Base-by-base conservation (phyloP, 2,329 filamentous ascomycete genomes). In the Colletotrichum orchidophilum region DNA sequence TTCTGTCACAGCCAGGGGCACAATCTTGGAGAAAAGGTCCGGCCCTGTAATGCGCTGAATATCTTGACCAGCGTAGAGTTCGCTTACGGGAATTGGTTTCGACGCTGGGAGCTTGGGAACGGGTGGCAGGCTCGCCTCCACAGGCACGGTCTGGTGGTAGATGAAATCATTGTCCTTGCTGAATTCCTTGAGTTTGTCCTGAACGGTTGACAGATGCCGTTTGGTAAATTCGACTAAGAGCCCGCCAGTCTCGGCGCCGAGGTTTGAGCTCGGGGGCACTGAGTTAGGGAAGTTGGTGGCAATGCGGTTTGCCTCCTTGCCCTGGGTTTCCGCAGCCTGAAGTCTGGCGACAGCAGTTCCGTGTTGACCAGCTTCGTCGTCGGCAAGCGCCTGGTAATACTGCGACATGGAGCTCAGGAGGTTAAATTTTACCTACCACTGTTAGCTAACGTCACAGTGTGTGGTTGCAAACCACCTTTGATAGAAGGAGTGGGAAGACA, bases 91-190 rank as follows among this genome's bases (percentile, higher is more conserved):
- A 73, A 99, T 98, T 3, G 96, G 95, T 81, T 99, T 99, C 8
- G 96, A 95, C 1, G 96, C 97, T 5, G 96, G 95, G 18, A 98
- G 87, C 80, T 98, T 99, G 3, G 95, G 89, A 59, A 99, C 95
- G 1, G 92, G 88, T 1, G 94, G 85, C 13, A 99, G 84, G 31
- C 92, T 92, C 4, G 95, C 93, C 80, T 98, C 95, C 11, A 92
- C 91, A 0, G 96, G 96, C 1, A 99, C 92, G 1, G 91, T 92
- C 76, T 98, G 94, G 79, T 99, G 96, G 78, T 99, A 99, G 79
- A 99, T 97, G 81, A 96, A 98, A 79, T 99, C 96, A 75, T 99
- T 99, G 81, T 99, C 96, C 77, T 97, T 97, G 75, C 88, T 87
- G 60, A 95, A 87, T 72, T 94, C 91, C 21, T 86, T 85, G 26